Evolutionary conservation across 192 early-diverging fungal genomes (phyloP).

Genomic region (Coemansia sp.): DNA sequence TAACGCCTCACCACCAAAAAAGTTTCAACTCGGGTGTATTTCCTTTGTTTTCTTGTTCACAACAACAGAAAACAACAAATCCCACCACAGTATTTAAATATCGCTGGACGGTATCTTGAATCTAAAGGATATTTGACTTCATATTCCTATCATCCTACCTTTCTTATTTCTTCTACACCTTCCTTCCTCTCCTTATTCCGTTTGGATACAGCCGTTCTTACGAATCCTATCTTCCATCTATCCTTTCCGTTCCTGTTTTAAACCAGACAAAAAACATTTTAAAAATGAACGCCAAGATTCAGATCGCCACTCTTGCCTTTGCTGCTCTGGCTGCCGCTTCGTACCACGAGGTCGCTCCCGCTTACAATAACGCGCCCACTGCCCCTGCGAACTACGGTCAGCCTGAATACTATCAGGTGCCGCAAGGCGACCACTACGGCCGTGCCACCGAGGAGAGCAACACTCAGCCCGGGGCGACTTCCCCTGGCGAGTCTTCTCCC

Average conservation of each 20-base stretch:
- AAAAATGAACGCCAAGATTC: conserved; percentile 46
- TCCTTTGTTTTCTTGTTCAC: not conserved
- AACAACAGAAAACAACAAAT: no score
- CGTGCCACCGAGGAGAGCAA: conserved; percentile 34
- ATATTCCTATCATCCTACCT: conserved; percentile 5
- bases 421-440: conserved; percentile 27
- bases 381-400: conserved; percentile 13
- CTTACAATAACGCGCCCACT: conserved; percentile 6
- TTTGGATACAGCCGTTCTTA: no score
- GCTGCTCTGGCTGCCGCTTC: conserved; percentile 39
- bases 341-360: conserved; percentile 36
- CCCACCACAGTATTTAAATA: no score
- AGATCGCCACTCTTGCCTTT: conserved; percentile 44
- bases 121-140: not conserved
- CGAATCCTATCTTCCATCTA: not conserved
- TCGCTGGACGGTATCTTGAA: conserved; percentile 11
- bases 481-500: conserved; percentile 6
- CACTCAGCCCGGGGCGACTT: not conserved
- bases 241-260: not conserved
- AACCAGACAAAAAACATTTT: not conserved
- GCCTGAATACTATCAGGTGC: conserved; percentile 12
- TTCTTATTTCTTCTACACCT: not conserved
- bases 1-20: not conserved
- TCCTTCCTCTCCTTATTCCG: not conserved
- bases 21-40: not conserved